Evolutionary conservation across 2,329 filamentous ascomycete genomes (phyloP), one percentile per base, ranked within the genome.

Genomic region (Eutypella sp.): DNA sequence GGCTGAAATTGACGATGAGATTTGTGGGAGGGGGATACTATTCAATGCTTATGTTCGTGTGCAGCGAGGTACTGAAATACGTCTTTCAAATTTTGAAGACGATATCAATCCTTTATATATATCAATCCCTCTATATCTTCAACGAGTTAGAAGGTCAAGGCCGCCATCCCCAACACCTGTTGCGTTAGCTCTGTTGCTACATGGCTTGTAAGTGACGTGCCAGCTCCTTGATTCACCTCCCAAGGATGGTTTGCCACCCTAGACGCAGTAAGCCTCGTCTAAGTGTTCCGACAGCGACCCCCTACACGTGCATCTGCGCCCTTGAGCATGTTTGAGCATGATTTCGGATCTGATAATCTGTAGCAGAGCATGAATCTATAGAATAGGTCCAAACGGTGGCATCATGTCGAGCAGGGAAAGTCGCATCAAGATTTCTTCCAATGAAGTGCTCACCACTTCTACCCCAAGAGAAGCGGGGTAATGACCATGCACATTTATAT

Each of bases 331-430:
- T 33, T 33, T 33, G 29, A 33, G 29, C 11, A 33, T 33, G 29
- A 15, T 33, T 13, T 7, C 13, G 29, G 2, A n/a, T 33, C 13
- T 33, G n/a, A n/a, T n/a, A n/a, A n/a, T n/a, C n/a, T n/a, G n/a
- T n/a, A n/a, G n/a, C n/a, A n/a, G n/a, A n/a, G 29, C 29, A n/a
- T 4, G 13, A n/a, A 3, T 33, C 2, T 33, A n/a, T 7, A 7
- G 29, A 33, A 7, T 13, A 33, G 29, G 13, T 15, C 13, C 41
- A 43, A 48, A 27, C 46, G 45, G 36, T 51, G 46, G 41, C 41
- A 48, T 18, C 44, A 45, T 24, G 13, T 33, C 29, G 29, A 33
- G 29, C 2, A 33, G 29, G 29, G 29, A 13, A 33, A 33, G 29
- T 33, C 29, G 29, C 44, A 52, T 40, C 20, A n/a, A 40, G 38